Evolutionary conservation across 169 alveolate genomes (phyloP).

Genomic region (Plasmodium chabaudi): DNA sequence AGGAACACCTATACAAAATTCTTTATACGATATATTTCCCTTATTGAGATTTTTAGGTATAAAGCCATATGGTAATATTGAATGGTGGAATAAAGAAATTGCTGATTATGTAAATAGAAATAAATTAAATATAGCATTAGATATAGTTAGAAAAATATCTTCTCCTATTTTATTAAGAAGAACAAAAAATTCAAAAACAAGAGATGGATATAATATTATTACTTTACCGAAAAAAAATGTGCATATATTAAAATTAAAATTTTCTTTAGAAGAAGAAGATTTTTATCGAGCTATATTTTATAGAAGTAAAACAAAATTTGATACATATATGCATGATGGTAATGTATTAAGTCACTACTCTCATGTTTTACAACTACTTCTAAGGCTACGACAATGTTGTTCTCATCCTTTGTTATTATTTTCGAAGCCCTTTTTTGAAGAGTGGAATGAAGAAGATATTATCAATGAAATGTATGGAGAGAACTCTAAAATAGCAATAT

Average conservation of each 20-base stretch:
- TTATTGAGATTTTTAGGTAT: slow-evolving; percentile 90
- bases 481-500: not conserved
- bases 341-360: slow-evolving; percentile 83
- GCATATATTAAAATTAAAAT: slow-evolving; percentile 81
- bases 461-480: slow-evolving; percentile 9
- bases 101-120: slow-evolving; percentile 78
- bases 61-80: slow-evolving; percentile 87
- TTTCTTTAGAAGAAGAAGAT: slow-evolving; percentile 85
- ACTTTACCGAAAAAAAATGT: slow-evolving; percentile 89
- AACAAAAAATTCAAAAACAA: slow-evolving; percentile 87
- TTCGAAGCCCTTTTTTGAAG: slow-evolving; percentile 71
- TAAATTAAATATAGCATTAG: slow-evolving; percentile 81
- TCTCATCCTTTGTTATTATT: slow-evolving; percentile 85
- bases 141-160: slow-evolving; percentile 77
- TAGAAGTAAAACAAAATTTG: slow-evolving; percentile 83
- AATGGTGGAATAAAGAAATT: slow-evolving; percentile 87
- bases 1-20: slow-evolving; percentile 96
- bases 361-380: slow-evolving; percentile 85
- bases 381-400: slow-evolving; percentile 89
- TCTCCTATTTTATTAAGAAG: slow-evolving; percentile 90
- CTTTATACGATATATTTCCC: slow-evolving; percentile 91
- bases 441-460: slow-evolving; percentile 62
- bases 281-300: slow-evolving; percentile 77
- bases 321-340: slow-evolving; percentile 81
- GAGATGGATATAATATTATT: slow-evolving; percentile 84